These are phyloP conservation scores for Saturnispora halmiae DNA, from an alignment of 805 yeast species.

Conservation along the genomic window DNA sequence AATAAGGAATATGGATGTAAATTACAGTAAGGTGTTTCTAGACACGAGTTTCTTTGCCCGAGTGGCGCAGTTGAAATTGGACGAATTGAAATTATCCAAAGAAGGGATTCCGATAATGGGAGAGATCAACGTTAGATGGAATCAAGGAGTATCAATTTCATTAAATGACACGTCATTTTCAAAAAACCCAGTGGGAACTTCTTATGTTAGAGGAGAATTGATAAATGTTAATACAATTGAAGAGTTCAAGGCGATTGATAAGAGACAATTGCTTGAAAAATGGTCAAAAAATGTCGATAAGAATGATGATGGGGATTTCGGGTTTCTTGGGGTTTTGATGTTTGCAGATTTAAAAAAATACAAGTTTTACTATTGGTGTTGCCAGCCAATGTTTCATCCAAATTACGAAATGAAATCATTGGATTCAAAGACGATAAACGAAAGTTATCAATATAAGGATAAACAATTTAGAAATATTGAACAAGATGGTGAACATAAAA, in stretches of 20 bases:
- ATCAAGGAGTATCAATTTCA: constrained; percentile 1
- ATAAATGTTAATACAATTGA: constrained; percentile 75
- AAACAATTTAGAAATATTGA: neutral
- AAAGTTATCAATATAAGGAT: neutral
- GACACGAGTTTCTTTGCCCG: constrained; percentile 83
- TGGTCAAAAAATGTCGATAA: constrained; percentile 26
- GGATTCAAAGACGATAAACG: constrained; percentile 24
- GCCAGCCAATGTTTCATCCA: constrained; percentile 52
- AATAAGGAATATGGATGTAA: neutral
- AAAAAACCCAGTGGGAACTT: constrained; percentile 11
- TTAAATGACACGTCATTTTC: constrained; percentile 2
- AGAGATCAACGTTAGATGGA: constrained; percentile 21
- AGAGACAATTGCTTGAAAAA: constrained; percentile 43
- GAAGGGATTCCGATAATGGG: constrained; percentile 24
- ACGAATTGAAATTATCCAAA: constrained; percentile 49
- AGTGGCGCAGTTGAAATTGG: constrained; percentile 64
- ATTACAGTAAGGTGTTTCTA: constrained; percentile 34
- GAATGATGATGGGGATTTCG: constrained; percentile 24
- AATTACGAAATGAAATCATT: constrained; percentile 34
- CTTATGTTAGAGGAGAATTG: constrained; percentile 29
- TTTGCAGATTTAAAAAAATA: constrained; percentile 88
- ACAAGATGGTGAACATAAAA: neutral
- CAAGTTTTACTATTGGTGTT: constrained; percentile 86
- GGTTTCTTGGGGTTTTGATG: constrained; percentile 44
- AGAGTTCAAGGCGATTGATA: constrained; percentile 66